Base-by-base conservation (phyloP, 176 grass and related monocot genomes). In the Oryza punctata region DNA sequence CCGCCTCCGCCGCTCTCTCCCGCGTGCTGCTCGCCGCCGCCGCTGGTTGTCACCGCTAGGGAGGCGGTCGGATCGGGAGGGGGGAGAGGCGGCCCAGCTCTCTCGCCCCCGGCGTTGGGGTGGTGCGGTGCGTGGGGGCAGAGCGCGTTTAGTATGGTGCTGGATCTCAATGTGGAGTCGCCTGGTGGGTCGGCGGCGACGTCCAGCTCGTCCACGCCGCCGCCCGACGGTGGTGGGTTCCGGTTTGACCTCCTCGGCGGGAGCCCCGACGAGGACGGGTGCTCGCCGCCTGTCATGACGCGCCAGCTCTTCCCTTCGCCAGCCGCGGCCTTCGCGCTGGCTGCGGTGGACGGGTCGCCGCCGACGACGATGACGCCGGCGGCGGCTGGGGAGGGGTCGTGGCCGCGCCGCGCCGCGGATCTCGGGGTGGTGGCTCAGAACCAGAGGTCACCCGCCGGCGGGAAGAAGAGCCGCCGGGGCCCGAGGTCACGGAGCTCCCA, bases 401-500 rank as follows among this genome's bases (percentile, higher is more conserved):
- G 57, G 47, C 52, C 30, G 46, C 50, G 14, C 24, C 38, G 78
- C 70, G 9, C 71, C 11, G 21, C 54, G 47, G 86, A 89, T 73
- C 37, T 81, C 80, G 64, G 21, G 9, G 10, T 46, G 9, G 10
- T 46, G 38, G 49, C 28, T 2, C 52, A 57, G 52, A 9, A 6
- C 7, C 46, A 74, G 45, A 70, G 30, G 32, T 25, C 9, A 4
- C 67, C 26, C 18, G 63, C 11, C 10, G 59, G 57, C 23, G 84
- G 78, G 68, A 97, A 91, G 90, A 97, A 94, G 88, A 94, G 92
- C 89, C 80, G 94, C 33, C 85, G 94, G 3, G 94, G 94, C 4
- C 94, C 94, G 25, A 85, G 94, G 87, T 97, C 92, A 6, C 84
- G 94, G 13, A 97, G 90, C 81, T 97, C 94, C 43, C 94, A 97